Percentiles rank a stretch among this genome's conserved stretches.
These are phyloP conservation scores for Geosmithia morbida DNA, from an alignment of 2,329 filamentous ascomycete genomes.

Conservation along the genomic window DNA sequence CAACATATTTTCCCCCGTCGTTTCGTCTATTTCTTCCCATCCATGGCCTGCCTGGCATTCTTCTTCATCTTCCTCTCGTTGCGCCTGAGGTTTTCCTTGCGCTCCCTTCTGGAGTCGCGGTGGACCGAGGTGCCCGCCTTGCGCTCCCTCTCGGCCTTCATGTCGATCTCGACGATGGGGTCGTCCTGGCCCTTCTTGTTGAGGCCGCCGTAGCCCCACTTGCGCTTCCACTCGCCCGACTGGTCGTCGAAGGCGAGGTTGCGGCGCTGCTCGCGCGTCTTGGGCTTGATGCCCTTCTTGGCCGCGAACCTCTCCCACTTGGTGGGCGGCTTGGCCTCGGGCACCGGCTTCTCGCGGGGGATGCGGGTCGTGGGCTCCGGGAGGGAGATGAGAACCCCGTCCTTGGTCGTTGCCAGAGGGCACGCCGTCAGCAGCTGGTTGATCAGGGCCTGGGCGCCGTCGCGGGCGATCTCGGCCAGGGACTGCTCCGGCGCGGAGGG, in stretches of 20 bases:
- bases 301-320: constrained; percentile 94
- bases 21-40: constrained; percentile 3
- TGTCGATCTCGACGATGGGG: constrained; percentile 87
- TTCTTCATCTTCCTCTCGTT: constrained; percentile 57
- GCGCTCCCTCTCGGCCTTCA: constrained; percentile 49
- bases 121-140: constrained; percentile 48
- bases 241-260: constrained; percentile 75
- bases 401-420: constrained; percentile 53
- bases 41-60: constrained; percentile 38
- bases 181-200: constrained; percentile 74
- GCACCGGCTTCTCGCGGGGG: constrained; percentile 86
- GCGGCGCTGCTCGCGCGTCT: constrained; percentile 60
- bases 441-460: constrained; percentile 81
- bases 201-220: constrained; percentile 88
- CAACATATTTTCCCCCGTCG: too few species aligned
- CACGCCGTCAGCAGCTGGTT: constrained; percentile 90
- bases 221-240: constrained; percentile 76
- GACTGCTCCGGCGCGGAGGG: constrained; percentile 44
- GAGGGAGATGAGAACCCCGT: constrained; percentile 66
- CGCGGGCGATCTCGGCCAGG: constrained; percentile 63
- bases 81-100: constrained; percentile 54
- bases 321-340: constrained; percentile 65
- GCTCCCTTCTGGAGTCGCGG: constrained; percentile 48
- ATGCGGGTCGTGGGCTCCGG: constrained; percentile 56
- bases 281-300: constrained; percentile 92